Base-by-base conservation (phyloP, 208 protist species). In the Strigomonas culicis region DNA sequence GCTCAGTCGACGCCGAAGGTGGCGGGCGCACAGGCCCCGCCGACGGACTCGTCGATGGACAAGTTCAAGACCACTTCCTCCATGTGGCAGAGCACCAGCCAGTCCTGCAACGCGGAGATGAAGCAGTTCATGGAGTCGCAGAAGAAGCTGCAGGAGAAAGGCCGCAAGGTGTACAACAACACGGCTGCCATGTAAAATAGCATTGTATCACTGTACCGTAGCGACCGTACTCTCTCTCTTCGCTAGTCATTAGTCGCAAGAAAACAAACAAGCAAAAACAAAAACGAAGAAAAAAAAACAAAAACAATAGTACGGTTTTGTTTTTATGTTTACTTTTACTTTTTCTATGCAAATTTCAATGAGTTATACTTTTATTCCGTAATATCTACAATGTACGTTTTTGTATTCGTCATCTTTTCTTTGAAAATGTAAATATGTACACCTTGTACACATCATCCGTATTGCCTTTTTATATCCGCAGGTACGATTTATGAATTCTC, bases 41-140 rank as follows among this genome's bases (percentile, higher is more conserved):
- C 53, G 25, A 32, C 59, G 6, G 63, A 56, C 19, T 39, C 49
- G 11, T 39, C 60, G 22, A 64, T 52, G 19, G 73, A 63, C 49
- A 36, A 49, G 7, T 75, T 57, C 59, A 84, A 65, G 51, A 83
- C 80, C n/a, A 79, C 82, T 19, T 72, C 79, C 13, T 75, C 86
- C 17, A 52, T 93, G 63, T 95, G 89, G 86, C 77, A 68, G 39
- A 93, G 86, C n/a, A 92, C 89, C 1, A 95, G 90, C 52, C 89
- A 95, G 62, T 74, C 81, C 25, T 68, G 75, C 15, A 82, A 82
- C 53, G 64, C 70, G 4, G 82, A 91, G 50, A 88, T 93, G 84
- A 24, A 72, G 21, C 82, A 80, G 46, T 95, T 84, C 59, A 66
- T 89, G 59, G 82, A 90, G 32, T 92, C 88, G 46, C 78, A 86